Conservation (phyloP, 1,284 basidiomycete species). For the Cutaneotrichosporon cavernicola region DNA sequence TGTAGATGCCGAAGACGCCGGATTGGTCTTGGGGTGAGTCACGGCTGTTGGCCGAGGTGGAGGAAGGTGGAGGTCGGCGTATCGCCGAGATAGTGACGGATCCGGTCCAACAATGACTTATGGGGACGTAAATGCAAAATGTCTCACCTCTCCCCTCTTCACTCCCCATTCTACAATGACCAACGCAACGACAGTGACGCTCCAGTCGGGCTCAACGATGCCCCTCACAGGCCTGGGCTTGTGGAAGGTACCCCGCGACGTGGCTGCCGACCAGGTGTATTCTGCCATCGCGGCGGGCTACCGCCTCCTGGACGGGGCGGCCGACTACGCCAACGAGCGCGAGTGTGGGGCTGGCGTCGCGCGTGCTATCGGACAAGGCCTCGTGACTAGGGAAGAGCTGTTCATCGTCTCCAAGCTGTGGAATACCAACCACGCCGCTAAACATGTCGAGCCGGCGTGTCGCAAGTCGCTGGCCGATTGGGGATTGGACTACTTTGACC, state of each 20-base stretch:
- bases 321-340: conserved; percentile 54
- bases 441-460: conserved; percentile 21
- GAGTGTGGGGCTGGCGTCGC: conserved; percentile 67
- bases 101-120: not conserved
- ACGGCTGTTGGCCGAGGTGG: not conserved
- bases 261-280: conserved; percentile 50
- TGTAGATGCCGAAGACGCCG: conserved; percentile 5
- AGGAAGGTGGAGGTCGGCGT: not conserved
- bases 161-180: not conserved
- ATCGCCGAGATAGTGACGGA: not conserved
- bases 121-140: not conserved
- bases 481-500: conserved; percentile 67
- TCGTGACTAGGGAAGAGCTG: conserved; percentile 60
- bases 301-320: conserved; percentile 54
- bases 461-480: conserved; percentile 56
- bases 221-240: conserved; percentile 30
- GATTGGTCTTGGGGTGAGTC: not conserved
- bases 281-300: conserved; percentile 55
- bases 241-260: conserved; percentile 33
- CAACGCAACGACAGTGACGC: conserved; percentile 4
- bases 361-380: conserved; percentile 58
- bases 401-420: conserved; percentile 64
- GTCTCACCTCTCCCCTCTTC: not conserved
- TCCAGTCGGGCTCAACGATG: conserved; percentile 16
- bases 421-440: conserved; percentile 61